These are phyloP conservation scores for Cystobasidium pallidum DNA, from an alignment of 1,284 basidiomycete species.

Conservation along the genomic window DNA sequence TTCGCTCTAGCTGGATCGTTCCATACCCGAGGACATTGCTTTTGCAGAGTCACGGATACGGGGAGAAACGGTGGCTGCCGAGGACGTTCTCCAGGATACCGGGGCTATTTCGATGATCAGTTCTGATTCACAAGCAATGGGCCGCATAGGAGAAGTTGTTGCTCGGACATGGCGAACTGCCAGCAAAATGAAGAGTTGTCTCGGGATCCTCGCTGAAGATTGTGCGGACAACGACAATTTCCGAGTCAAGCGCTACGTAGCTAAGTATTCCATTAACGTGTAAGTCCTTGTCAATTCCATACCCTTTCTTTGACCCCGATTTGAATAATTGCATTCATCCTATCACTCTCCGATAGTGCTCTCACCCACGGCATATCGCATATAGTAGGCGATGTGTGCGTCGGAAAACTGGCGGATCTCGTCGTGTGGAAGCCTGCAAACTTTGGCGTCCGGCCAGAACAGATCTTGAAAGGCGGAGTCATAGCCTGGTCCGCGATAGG, in stretches of 20 bases:
- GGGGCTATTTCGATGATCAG: constrained; percentile 95
- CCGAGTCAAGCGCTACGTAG: constrained; percentile 91
- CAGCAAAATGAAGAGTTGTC: constrained; percentile 83
- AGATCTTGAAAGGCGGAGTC: constrained; percentile 91
- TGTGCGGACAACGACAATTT: constrained; percentile 71
- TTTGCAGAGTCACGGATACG: constrained; percentile 98
- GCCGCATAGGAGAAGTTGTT: constrained; percentile 87
- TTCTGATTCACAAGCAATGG: constrained; percentile 97
- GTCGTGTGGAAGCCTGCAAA: constrained; percentile 91
- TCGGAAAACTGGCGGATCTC: constrained; percentile 86
- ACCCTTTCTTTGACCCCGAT: neutral
- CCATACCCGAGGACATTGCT: constrained; percentile 86
- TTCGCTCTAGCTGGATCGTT: constrained; percentile 67
- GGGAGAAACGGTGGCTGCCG: constrained; percentile 94
- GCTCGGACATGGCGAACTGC: constrained; percentile 95
- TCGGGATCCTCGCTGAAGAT: constrained; percentile 71
- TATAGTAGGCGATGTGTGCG: constrained; percentile 79
- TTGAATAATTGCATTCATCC: constrained; percentile 47
- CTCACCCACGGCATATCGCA: constrained; percentile 92
- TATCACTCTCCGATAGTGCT: constrained; percentile 64
- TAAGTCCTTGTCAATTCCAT: constrained; percentile 56
- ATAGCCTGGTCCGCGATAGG: constrained; percentile 73
- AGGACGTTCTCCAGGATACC: constrained; percentile 91
- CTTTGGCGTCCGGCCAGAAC: constrained; percentile 89
- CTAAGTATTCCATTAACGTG: constrained; percentile 99